Conservation (phyloP, 2,329 filamentous ascomycete genomes). For the Aspergillus tanneri region DNA sequence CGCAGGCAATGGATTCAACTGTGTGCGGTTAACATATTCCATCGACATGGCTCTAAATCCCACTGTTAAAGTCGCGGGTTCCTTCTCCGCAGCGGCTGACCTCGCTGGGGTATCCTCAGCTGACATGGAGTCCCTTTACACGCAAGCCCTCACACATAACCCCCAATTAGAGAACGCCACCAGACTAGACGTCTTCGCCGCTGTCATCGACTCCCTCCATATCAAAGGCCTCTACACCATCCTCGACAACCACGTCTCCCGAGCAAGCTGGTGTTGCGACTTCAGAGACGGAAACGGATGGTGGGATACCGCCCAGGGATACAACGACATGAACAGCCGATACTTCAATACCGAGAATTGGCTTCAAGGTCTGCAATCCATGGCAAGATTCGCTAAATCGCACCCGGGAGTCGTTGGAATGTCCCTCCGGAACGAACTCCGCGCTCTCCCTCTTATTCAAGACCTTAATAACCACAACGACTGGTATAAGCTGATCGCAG, state of each 20-base stretch:
- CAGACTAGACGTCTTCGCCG: neutral
- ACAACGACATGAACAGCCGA: conserved; percentile 6
- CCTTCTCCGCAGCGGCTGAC: conserved; percentile 1
- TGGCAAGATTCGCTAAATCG: neutral
- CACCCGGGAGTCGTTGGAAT: conserved; percentile 3
- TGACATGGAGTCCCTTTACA: conserved; percentile 2
- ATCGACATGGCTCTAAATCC: conserved; percentile 5
- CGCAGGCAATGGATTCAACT: conserved; percentile 3
- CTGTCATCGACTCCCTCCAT: conserved; percentile 6
- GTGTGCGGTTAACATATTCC: conserved; percentile 3
- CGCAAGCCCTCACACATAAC: conserved; percentile 2
- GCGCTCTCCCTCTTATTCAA: conserved; percentile 2
- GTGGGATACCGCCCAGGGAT: conserved; percentile 5
- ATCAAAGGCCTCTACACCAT: conserved; percentile 3
- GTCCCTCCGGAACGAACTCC: conserved; percentile 3
- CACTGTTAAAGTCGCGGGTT: neutral
- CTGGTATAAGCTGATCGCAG: conserved; percentile 1
- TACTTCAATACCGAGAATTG: conserved; percentile 2
- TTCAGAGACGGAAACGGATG: conserved; percentile 5
- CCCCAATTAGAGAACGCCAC: neutral
- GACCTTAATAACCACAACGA: conserved; percentile 3
- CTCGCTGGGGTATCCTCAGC: neutral
- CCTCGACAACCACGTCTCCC: conserved; percentile 7
- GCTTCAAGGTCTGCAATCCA: neutral
- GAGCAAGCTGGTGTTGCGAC: conserved; percentile 5